phyloP scores from a whole-genome alignment of 1,284 basidiomycete genomes.

The Moesziomyces aphidis region DNA sequence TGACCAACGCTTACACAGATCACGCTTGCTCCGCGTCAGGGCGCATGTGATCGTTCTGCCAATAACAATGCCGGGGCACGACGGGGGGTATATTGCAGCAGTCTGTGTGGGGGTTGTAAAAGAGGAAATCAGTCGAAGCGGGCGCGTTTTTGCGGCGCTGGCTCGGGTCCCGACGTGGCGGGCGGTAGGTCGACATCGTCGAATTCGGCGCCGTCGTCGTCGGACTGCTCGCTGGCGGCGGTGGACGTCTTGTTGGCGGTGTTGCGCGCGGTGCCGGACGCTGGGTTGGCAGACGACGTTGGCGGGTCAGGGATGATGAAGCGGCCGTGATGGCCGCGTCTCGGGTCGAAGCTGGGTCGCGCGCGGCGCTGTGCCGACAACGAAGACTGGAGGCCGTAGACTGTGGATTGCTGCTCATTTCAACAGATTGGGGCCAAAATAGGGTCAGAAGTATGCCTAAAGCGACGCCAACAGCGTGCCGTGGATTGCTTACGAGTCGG shows the following conservation, averaged over 20 bases:
- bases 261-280: neutral
- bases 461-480: neutral
- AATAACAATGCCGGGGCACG: neutral
- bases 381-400: constrained; percentile 44
- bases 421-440: neutral
- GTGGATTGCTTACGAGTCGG: constrained; percentile 43
- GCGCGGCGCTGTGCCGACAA: constrained; percentile 43
- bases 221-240: neutral
- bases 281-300: neutral
- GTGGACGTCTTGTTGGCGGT: neutral
- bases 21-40: too few relatives aligned
- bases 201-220: constrained; percentile 17
- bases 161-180: neutral
- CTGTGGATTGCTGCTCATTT: constrained; percentile 51
- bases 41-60: too few relatives aligned
- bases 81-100: constrained; percentile 14
- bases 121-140: constrained; percentile 14
- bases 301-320: constrained; percentile 44
- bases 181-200: constrained; percentile 8
- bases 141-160: constrained; percentile 15
- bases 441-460: neutral
- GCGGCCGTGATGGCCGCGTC: constrained; percentile 58
- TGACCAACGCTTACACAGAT: neutral
- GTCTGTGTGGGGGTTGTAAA: constrained; percentile 6
- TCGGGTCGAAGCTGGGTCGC: constrained; percentile 49